These are phyloP conservation scores for Elongisporangium undulatum DNA, from an alignment of 352 stramenopile species.

Conservation along the genomic window DNA sequence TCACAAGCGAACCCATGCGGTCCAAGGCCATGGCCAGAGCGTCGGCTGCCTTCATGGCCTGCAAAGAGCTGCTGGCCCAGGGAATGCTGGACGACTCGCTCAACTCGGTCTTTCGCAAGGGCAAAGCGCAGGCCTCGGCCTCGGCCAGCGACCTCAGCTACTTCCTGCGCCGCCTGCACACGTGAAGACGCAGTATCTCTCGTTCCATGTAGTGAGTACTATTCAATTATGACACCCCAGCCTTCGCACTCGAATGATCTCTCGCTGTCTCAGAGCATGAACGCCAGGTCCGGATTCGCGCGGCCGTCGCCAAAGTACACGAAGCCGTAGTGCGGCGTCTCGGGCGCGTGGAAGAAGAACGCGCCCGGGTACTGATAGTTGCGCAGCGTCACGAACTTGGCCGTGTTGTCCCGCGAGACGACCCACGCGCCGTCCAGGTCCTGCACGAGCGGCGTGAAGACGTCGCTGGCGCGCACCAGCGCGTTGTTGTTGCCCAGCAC, in stretches of 20 bases:
- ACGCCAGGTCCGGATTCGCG: constrained; percentile 69
- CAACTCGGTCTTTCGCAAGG: constrained; percentile 70
- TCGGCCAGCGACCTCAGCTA: constrained; percentile 46
- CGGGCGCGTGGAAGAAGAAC: constrained; percentile 60
- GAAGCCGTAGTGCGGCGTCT: constrained; percentile 43
- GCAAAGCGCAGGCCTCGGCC: constrained; percentile 32
- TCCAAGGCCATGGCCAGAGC: constrained; percentile 61
- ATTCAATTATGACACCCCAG: not conserved
- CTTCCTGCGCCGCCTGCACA: constrained; percentile 41
- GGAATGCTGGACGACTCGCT: constrained; percentile 56
- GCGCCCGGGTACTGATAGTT: constrained; percentile 62
- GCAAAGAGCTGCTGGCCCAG: constrained; percentile 42
- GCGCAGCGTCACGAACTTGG: constrained; percentile 49
- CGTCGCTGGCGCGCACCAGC: constrained; percentile 59
- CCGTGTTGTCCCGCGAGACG: constrained; percentile 62
- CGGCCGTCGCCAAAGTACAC: constrained; percentile 79
- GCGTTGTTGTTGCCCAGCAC: constrained; percentile 48
- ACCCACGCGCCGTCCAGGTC: constrained; percentile 66
- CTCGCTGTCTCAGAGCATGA: constrained; percentile 47
- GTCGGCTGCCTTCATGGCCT: constrained; percentile 50
- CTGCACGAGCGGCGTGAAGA: constrained; percentile 62
- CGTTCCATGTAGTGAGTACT: not conserved
- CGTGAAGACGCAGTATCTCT: constrained; percentile 5
- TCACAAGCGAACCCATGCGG: constrained; percentile 40
- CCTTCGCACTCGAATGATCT: no score